phyloP scores from a whole-genome alignment of 495 filamentous ascomycete genomes.

The Glarea lozoyensis region DNA sequence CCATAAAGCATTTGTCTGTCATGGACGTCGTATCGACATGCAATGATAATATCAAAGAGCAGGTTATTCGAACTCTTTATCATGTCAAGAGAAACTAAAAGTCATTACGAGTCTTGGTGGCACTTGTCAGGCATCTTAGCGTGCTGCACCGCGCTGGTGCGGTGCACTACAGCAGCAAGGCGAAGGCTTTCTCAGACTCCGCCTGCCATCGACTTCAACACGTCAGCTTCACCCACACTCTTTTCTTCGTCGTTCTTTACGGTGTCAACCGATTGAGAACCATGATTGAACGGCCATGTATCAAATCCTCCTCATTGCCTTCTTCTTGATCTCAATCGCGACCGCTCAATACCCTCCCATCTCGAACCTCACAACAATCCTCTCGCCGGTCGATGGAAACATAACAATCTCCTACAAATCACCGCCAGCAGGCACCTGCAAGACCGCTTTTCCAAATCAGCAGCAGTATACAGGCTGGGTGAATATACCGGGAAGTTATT shows the following conservation, averaged over 20 bases:
- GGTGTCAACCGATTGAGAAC: background rate
- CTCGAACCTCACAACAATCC: conserved; percentile 38
- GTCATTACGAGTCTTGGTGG: no score
- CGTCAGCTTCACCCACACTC: background rate
- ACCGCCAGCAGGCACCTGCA: conserved; percentile 43
- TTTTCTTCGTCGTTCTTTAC: background rate
- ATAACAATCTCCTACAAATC: conserved; percentile 54
- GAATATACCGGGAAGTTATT: conserved; percentile 40
- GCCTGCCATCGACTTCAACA: background rate
- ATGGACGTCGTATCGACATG: no score
- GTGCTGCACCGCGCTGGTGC: no score
- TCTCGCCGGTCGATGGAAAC: conserved; percentile 46
- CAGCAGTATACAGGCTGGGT: conserved; percentile 45
- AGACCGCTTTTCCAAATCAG: conserved; percentile 43
- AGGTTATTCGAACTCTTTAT: no score
- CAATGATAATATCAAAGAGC: no score
- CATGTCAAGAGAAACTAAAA: no score
- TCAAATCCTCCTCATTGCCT: conserved; percentile 12
- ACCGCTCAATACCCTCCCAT: conserved; percentile 22
- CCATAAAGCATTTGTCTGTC: no score
- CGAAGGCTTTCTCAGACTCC: background rate
- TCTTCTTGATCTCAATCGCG: conserved; percentile 1
- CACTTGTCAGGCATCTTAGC: no score
- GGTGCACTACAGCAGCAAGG: no score
- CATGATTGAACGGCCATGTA: conserved; percentile 21